phyloP scores from a whole-genome alignment of 169 alveolate species.

The Neospora caninum region DNA sequence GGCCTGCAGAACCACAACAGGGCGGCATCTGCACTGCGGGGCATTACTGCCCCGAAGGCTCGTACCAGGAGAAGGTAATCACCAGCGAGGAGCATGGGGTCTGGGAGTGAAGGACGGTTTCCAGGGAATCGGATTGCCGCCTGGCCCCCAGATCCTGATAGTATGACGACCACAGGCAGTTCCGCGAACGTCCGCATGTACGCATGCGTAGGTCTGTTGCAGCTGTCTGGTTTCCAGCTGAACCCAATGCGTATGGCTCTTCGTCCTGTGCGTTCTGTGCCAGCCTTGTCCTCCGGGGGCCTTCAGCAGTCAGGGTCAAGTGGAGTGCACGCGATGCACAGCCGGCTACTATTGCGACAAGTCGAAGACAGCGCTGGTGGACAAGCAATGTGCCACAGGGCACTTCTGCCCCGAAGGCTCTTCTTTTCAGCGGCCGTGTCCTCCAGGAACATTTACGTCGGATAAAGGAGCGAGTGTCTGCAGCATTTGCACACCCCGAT shows the following conservation, averaged over 20 bases:
- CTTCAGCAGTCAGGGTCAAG: neutral
- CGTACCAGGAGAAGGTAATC: neutral
- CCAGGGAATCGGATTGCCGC: no score
- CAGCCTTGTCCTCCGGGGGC: neutral
- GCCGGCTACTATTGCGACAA: conserved; percentile 60
- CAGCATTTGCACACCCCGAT: conserved; percentile 75
- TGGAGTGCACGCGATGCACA: conserved; percentile 40
- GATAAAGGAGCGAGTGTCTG: neutral
- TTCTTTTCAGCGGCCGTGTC: neutral
- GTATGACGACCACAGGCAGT: no score
- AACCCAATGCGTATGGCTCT: no score
- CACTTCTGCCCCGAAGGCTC: neutral
- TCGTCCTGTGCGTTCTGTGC: no score
- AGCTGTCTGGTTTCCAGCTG: no score
- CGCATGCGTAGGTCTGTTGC: no score
- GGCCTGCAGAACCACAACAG: neutral
- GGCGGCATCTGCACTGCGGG: neutral
- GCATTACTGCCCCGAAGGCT: conserved; percentile 4
- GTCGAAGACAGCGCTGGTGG: neutral
- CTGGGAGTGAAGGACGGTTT: neutral
- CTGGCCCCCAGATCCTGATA: no score
- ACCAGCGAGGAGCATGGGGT: neutral
- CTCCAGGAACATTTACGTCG: neutral
- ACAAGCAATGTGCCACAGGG: neutral
- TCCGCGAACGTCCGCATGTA: no score